Evolutionary conservation across 2,329 filamentous ascomycete species (phyloP).

Genomic region (Thielaviopsis ethacetica): DNA sequence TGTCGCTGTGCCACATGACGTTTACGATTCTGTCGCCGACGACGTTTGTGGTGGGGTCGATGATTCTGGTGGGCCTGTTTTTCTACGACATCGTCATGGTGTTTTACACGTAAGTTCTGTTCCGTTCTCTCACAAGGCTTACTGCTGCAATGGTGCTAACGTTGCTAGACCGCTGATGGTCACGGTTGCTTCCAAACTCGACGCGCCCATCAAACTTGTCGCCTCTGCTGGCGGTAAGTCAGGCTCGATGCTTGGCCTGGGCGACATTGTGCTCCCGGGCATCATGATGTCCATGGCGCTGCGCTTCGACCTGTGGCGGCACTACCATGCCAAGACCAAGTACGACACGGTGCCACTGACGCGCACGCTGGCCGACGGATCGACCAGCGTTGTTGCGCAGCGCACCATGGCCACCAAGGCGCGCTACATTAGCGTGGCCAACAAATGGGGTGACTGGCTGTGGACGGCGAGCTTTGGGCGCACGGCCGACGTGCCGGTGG

Average conservation of each 20-base stretch:
- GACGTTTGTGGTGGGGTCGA: slow-evolving; percentile 64
- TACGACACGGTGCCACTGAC: slow-evolving; percentile 17
- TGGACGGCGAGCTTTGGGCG: slow-evolving; percentile 37
- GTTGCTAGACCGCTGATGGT: slow-evolving; percentile 56
- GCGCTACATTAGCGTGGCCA: slow-evolving; percentile 42
- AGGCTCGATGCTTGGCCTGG: slow-evolving; percentile 69
- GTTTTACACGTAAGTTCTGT: slow-evolving; percentile 52
- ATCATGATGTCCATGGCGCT: slow-evolving; percentile 79
- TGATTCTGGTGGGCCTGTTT: slow-evolving; percentile 67
- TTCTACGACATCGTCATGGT: slow-evolving; percentile 92
- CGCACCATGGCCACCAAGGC: slow-evolving; percentile 31
- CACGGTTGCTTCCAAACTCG: slow-evolving; percentile 72
- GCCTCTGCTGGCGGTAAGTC: slow-evolving; percentile 55
- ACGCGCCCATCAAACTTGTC: slow-evolving; percentile 83
- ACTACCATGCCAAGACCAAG: slow-evolving; percentile 55
- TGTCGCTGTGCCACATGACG: slow-evolving; percentile 70
- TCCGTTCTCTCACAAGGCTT: not conserved
- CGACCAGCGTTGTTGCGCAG: slow-evolving; percentile 19
- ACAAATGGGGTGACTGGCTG: slow-evolving; percentile 68
- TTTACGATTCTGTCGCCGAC: slow-evolving; percentile 78
- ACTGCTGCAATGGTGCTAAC: slow-evolving; percentile 13
- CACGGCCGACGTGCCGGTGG: not conserved
- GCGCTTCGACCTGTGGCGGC: slow-evolving; percentile 77
- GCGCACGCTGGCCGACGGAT: slow-evolving; percentile 14
- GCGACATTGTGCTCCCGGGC: slow-evolving; percentile 86